Percentiles rank a stretch among this genome's conserved stretches.
phyloP scores from a whole-genome alignment of 2,329 filamentous ascomycete genomes.

The Fusarium pseudograminearum region DNA sequence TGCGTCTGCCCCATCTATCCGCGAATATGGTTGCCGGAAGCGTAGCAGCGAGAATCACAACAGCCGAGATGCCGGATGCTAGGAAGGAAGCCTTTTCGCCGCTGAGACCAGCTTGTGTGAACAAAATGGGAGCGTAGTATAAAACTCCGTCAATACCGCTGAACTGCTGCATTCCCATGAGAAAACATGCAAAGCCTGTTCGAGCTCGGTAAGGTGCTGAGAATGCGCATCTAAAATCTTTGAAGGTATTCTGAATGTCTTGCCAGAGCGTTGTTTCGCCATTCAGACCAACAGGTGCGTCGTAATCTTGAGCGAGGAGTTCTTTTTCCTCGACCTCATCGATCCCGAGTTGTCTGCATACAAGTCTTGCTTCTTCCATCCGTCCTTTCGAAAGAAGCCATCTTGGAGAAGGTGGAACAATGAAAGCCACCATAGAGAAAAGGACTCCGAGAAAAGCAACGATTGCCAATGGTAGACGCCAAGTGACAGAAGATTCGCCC shows the following conservation, averaged over 20 bases:
- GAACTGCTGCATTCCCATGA: slow-evolving; percentile 70
- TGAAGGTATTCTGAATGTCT: slow-evolving; percentile 46
- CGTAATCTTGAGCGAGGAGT: slow-evolving; percentile 40
- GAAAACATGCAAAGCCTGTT: slow-evolving; percentile 66
- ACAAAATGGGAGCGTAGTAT: slow-evolving; percentile 71
- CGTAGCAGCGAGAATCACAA: slow-evolving; percentile 66
- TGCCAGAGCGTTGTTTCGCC: slow-evolving; percentile 48
- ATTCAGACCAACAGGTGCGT: slow-evolving; percentile 33
- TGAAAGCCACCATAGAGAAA: slow-evolving; percentile 50
- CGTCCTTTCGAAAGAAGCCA: slow-evolving; percentile 64
- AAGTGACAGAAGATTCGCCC: slow-evolving; percentile 60
- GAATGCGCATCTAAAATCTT: slow-evolving; percentile 52
- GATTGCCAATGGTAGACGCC: slow-evolving; percentile 65
- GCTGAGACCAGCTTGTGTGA: slow-evolving; percentile 68
- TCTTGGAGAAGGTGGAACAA: slow-evolving; percentile 65
- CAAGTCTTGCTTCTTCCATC: slow-evolving; percentile 56
- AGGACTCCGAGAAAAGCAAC: slow-evolving; percentile 51
- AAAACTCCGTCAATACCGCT: slow-evolving; percentile 72
- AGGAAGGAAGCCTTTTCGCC: slow-evolving; percentile 66
- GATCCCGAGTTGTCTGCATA: slow-evolving; percentile 58
- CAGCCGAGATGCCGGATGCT: slow-evolving; percentile 69
- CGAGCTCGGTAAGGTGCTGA: slow-evolving; percentile 56
- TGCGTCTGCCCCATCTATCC: slow-evolving; percentile 67
- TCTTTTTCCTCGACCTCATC: slow-evolving; percentile 59
- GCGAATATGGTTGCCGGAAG: slow-evolving; percentile 67